Percentiles rank a stretch among this genome's conserved stretches.
Evolutionary conservation across 2,329 filamentous ascomycete species (phyloP).

Genomic region (Trichoderma sp.): DNA sequence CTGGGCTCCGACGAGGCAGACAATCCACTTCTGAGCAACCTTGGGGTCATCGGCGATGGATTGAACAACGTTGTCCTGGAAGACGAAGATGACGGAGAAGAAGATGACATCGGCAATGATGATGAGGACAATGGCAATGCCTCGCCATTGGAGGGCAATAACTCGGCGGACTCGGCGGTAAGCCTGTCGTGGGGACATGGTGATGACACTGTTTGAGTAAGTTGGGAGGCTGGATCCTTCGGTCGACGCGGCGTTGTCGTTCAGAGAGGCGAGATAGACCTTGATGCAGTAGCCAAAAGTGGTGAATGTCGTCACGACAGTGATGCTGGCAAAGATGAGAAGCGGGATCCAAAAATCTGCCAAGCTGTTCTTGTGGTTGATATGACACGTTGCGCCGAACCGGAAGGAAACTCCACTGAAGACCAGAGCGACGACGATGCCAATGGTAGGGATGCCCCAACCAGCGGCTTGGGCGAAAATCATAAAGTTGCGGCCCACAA

Average conservation of each 20-base stretch:
- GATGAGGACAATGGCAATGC: constrained; percentile 84
- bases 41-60: constrained; percentile 55
- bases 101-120: constrained; percentile 92
- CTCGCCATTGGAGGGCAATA: constrained; percentile 90
- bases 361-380: constrained; percentile 85
- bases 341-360: constrained; percentile 89
- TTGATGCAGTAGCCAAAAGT: constrained; percentile 94
- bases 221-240: constrained; percentile 69
- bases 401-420: constrained; percentile 93
- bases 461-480: constrained; percentile 77
- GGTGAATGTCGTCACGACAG: constrained; percentile 77
- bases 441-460: constrained; percentile 79
- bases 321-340: constrained; percentile 72
- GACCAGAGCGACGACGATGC: constrained; percentile 73
- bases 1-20: constrained; percentile 62
- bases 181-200: constrained; percentile 80
- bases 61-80: constrained; percentile 73
- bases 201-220: constrained; percentile 73
- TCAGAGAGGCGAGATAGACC: constrained; percentile 84
- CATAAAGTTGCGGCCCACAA: constrained; percentile 88
- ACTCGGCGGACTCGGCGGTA: constrained; percentile 86
- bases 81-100: constrained; percentile 89
- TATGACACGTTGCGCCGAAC: constrained; percentile 88
- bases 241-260: constrained; percentile 70
- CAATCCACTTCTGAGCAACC: constrained; percentile 65